Percentiles rank a stretch among this genome's conserved stretches.
phyloP scores from a whole-genome alignment of 768 basidiomycete species.

The Kwoniella heveanensis region DNA sequence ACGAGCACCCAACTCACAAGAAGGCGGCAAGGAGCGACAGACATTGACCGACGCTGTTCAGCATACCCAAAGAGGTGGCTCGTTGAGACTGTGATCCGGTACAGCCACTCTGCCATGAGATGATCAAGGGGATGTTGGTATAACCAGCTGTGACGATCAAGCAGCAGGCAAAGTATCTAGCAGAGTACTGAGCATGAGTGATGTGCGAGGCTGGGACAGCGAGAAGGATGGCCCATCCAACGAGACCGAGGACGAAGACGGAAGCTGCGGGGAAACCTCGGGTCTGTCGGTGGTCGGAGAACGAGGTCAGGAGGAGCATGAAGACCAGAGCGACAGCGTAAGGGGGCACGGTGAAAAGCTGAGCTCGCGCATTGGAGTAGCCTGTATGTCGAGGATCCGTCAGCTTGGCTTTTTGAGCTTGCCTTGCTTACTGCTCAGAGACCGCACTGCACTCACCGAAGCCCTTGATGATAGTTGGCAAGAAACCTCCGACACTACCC shows the following conservation, averaged over 20 bases:
- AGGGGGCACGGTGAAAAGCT: slow-evolving; percentile 56
- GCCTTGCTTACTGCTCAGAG: no score
- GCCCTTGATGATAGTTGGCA: slow-evolving; percentile 58
- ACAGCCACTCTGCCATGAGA: slow-evolving; percentile 55
- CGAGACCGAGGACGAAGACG: slow-evolving; percentile 54
- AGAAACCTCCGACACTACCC: slow-evolving; percentile 48
- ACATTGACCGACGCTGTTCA: slow-evolving; percentile 57
- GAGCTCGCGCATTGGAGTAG: slow-evolving; percentile 46
- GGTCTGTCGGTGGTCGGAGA: slow-evolving; percentile 48
- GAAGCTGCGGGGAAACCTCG: slow-evolving; percentile 47
- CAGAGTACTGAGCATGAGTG: slow-evolving; percentile 40
- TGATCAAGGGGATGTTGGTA: slow-evolving; percentile 40
- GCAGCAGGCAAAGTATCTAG: slow-evolving; percentile 57
- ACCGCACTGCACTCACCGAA: slow-evolving; percentile 11
- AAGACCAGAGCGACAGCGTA: slow-evolving; percentile 57
- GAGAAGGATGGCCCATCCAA: slow-evolving; percentile 56
- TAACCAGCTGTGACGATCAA: slow-evolving; percentile 53
- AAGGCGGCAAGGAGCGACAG: slow-evolving; percentile 51
- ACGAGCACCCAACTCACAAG: slow-evolving; percentile 41
- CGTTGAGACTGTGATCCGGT: slow-evolving; percentile 53
- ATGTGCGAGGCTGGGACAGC: slow-evolving; percentile 40
- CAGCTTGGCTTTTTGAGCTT: no score
- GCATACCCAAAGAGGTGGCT: slow-evolving; percentile 57
- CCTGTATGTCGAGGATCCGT: no score
- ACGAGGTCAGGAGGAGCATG: slow-evolving; percentile 48